Evolutionary conservation across 164 flowering plant species (phyloP).

Genomic region (Sedum album): DNA sequence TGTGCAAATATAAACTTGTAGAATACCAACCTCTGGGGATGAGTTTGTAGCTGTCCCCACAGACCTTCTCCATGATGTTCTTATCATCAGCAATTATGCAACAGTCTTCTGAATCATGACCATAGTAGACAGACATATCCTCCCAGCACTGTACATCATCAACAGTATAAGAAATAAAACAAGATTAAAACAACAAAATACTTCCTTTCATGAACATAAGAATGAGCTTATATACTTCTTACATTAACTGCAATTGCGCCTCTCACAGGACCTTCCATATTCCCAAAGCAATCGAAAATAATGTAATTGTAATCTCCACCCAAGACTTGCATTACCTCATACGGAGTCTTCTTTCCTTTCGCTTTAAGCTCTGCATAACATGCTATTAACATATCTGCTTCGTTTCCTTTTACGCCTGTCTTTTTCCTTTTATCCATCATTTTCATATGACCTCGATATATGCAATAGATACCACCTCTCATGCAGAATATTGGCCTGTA

Average conservation of each 20-base stretch:
- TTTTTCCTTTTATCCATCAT: background rate
- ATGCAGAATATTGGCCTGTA: background rate
- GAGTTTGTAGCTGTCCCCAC: background rate
- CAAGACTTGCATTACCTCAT: background rate
- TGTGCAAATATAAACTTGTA: background rate
- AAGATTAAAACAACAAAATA: background rate
- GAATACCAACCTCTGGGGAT: background rate
- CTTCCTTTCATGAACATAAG: background rate
- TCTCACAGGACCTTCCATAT: background rate
- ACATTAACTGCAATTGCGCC: background rate
- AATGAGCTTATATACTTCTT: background rate
- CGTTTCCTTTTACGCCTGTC: background rate
- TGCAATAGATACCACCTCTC: background rate
- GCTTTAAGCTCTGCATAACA: background rate
- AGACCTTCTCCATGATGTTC: background rate
- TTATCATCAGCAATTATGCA: background rate
- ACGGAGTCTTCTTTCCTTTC: background rate
- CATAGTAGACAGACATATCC: background rate
- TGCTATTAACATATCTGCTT: background rate
- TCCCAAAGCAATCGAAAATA: background rate
- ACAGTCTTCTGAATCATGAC: background rate
- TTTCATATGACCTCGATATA: background rate
- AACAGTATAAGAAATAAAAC: background rate
- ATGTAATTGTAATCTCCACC: background rate
- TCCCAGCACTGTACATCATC: background rate